Conservation (phyloP, 2,329 filamentous ascomycete genomes). For the Sphaerostilbella broomeana region DNA sequence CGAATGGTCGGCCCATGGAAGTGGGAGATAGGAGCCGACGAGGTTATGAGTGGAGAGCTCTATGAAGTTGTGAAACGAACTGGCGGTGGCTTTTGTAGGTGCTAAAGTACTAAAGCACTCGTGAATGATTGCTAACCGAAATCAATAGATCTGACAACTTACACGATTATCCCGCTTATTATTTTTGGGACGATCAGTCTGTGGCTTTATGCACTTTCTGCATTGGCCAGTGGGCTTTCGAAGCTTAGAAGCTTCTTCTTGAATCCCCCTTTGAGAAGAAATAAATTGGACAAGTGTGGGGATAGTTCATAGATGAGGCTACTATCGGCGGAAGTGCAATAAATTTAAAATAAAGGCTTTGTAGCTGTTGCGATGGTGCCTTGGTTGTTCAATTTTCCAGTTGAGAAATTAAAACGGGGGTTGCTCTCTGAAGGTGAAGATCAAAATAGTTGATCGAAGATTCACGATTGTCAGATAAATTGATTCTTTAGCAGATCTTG, state of each 20-base stretch:
- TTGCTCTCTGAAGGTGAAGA: no score
- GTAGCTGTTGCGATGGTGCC: no score
- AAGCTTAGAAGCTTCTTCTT: background rate
- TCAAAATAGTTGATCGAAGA: no score
- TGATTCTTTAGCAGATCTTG: no score
- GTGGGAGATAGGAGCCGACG: slow-evolving; percentile 27
- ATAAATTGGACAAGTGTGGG: no score
- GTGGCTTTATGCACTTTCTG: slow-evolving; percentile 17
- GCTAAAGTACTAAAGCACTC: background rate
- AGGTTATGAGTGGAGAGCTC: slow-evolving; percentile 37
- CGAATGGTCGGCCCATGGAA: slow-evolving; percentile 39
- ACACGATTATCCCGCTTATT: slow-evolving; percentile 30
- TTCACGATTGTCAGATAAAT: no score
- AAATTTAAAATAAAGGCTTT: no score
- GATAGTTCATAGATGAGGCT: no score
- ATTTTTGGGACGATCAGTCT: slow-evolving; percentile 30
- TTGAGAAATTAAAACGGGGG: no score
- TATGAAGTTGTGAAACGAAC: slow-evolving; percentile 32
- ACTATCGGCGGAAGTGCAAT: no score
- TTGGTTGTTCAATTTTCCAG: no score
- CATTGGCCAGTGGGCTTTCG: background rate
- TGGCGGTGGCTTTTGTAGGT: slow-evolving; percentile 33
- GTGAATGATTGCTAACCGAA: slow-evolving; percentile 11
- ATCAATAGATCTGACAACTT: slow-evolving; percentile 27
- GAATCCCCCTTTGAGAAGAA: background rate